Conservation (phyloP, 108 stramenopile genomes). For the Asterionellopsis glacialis region DNA sequence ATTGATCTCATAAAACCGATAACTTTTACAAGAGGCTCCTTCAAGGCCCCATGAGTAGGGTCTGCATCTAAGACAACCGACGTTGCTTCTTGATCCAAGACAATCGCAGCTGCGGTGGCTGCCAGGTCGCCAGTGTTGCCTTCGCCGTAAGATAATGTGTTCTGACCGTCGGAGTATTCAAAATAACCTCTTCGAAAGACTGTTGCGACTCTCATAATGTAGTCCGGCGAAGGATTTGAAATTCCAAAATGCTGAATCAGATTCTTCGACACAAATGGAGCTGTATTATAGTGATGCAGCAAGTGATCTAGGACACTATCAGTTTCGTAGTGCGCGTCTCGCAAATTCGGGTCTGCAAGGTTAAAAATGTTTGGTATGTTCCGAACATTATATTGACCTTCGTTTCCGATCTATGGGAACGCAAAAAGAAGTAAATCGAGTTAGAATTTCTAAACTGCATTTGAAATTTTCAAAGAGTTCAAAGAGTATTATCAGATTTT, state of each 20-base stretch:
- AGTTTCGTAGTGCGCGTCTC: constrained; percentile 63
- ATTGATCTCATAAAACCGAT: constrained; percentile 27
- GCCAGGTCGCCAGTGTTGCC: constrained; percentile 34
- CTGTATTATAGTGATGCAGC: constrained; percentile 43
- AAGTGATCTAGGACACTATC: constrained; percentile 65
- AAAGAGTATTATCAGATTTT: too few relatives aligned
- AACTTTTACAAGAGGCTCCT: constrained; percentile 43
- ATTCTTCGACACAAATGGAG: constrained; percentile 51
- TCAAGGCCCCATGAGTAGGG: constrained; percentile 16
- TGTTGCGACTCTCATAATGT: constrained; percentile 19
- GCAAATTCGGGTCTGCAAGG: constrained; percentile 25
- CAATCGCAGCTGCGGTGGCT: constrained; percentile 36
- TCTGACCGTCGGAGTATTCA: neutral
- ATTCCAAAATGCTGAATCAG: constrained; percentile 42
- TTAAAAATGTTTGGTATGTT: constrained; percentile 62
- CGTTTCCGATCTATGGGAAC: too few relatives aligned
- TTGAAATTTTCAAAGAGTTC: too few relatives aligned
- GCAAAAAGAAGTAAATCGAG: too few relatives aligned
- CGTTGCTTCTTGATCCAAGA: constrained; percentile 34
- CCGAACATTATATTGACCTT: constrained; percentile 23
- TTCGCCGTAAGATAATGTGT: constrained; percentile 24
- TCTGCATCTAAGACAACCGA: constrained; percentile 27
- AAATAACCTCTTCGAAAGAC: constrained; percentile 34
- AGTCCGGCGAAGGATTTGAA: constrained; percentile 40
- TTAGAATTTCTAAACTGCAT: too few relatives aligned